A percentile compares a stretch with the other conserved stretches of the same genome.
These are phyloP conservation scores for Calonectria montana DNA, from an alignment of 2,329 filamentous ascomycete genomes.

Conservation along the genomic window DNA sequence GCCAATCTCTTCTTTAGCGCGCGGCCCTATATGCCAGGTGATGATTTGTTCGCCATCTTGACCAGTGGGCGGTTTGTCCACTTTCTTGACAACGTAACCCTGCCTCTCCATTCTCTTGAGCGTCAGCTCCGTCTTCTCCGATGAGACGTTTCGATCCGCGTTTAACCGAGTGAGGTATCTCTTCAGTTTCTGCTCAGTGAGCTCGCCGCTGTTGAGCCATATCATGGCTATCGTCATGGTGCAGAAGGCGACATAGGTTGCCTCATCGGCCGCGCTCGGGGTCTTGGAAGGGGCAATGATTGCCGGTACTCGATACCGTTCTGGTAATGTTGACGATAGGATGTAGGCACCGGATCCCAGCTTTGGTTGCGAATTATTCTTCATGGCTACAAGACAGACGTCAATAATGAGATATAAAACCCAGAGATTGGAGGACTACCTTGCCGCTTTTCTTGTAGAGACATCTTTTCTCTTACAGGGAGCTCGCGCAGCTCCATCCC, in stretches of 20 bases:
- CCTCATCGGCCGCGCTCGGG: conserved; percentile 75
- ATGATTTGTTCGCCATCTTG: conserved; percentile 78
- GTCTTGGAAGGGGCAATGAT: conserved; percentile 77
- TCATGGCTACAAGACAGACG: conserved; percentile 49
- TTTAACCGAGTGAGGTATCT: conserved; percentile 81
- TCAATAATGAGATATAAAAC: conserved; percentile 7
- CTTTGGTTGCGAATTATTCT: conserved; percentile 62
- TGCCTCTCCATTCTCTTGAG: conserved; percentile 82
- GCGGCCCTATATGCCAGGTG: conserved; percentile 86
- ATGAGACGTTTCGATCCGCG: conserved; percentile 77
- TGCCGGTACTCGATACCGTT: conserved; percentile 70
- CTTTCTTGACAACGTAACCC: conserved; percentile 81
- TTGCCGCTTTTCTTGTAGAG: conserved; percentile 80
- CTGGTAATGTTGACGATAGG: conserved; percentile 78
- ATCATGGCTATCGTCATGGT: conserved; percentile 84
- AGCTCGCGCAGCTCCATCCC: conserved; percentile 95
- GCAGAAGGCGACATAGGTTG: conserved; percentile 85
- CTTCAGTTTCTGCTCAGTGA: conserved; percentile 83
- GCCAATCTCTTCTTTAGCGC: conserved; percentile 87
- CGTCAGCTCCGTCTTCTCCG: conserved; percentile 80
- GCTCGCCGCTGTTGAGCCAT: conserved; percentile 75
- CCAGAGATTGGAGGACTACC: conserved; percentile 56
- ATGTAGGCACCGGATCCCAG: conserved; percentile 79
- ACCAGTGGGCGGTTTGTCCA: conserved; percentile 67
- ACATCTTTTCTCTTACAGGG: conserved; percentile 82